Evolutionary conservation across 1,139 yeast genomes (phyloP).

Genomic region (Pichia sp.): DNA sequence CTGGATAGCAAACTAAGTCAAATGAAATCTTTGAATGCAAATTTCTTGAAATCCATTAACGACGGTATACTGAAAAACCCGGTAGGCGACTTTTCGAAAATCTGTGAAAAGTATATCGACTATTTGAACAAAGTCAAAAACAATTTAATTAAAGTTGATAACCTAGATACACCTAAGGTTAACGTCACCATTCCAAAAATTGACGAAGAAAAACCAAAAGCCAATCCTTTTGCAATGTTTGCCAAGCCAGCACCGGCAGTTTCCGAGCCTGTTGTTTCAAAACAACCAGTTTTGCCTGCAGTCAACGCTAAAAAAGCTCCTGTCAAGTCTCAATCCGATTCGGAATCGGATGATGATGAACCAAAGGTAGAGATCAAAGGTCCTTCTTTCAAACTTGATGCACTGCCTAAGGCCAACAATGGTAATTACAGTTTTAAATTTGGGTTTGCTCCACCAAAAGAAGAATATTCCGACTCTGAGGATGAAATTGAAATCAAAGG

Average conservation of each 20-base stretch:
- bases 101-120: constrained; percentile 52
- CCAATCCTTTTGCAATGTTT: constrained; percentile 13
- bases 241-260: constrained; percentile 4
- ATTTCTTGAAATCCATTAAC: constrained; percentile 45
- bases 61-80: constrained; percentile 37
- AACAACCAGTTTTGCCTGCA: too few relatives aligned
- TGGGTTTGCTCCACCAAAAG: constrained; percentile 37
- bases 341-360: constrained; percentile 29
- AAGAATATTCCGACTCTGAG: constrained; percentile 44
- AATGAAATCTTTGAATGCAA: constrained; percentile 61
- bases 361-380: constrained; percentile 45
- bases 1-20: constrained; percentile 26
- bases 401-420: constrained; percentile 43
- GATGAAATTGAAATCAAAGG: constrained; percentile 56
- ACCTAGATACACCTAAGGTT: constrained; percentile 10
- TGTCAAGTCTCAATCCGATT: constrained; percentile 21
- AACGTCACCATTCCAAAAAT: not conserved
- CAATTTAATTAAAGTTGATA: constrained; percentile 19
- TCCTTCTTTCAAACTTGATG: constrained; percentile 48
- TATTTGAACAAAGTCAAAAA: constrained; percentile 39
- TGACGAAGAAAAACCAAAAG: constrained; percentile 5
- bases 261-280: not conserved
- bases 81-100: constrained; percentile 48
- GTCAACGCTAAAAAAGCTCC: constrained; percentile 1
- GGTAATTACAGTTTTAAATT: constrained; percentile 46